Evolutionary conservation across 2,329 filamentous ascomycete genomes (phyloP), one percentile per base, ranked within the genome.

Genomic region (Colletotrichum cuscutae): DNA sequence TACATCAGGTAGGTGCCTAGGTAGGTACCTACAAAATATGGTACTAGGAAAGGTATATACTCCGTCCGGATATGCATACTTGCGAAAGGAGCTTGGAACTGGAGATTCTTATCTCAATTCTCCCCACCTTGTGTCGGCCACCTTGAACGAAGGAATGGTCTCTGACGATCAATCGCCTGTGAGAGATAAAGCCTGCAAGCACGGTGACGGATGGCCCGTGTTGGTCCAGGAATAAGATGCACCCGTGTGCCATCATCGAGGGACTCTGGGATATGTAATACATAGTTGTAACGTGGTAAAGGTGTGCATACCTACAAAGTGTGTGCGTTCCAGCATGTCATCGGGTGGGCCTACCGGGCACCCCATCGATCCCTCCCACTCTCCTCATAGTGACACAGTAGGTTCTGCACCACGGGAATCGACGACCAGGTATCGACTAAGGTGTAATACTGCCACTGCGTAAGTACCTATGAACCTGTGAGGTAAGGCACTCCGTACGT

Each of bases 101-200:
- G 49, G 49, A 8, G 28, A 28, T 63, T 35, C 12, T 26, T 46
- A 63, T 28, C 30, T 53, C 46, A 54, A 46, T 26, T 26, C 19
- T 28, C 46, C 30, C n/a, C 30, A 49, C 19, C 42, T 49, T 22
- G 7, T 22, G 42, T n/a, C 15, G 12, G 46, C 22, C 30, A 54
- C 6, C 15, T 54, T 19, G 9, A 46, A 64, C n/a, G 46, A 49
- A 28, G 61, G 37, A 7, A 37, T 37, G 61, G 22, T 37, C 26
- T 30, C 26, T 26, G 61, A 64, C 61, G 61, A 64, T 64, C 61
- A 64, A 37, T 46, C 49, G 49, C 61, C 61, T n/a, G 61, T 53
- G 61, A 64, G 61, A 64, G 35, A 49, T 49, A 22, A n/a, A 49
- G 42, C 19, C 19, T n/a, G 42, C 42, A 64, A 64, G 49, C 42